phyloP scores from a whole-genome alignment of 2,329 filamentous ascomycete genomes.

The Sclerotinia trifoliorum region DNA sequence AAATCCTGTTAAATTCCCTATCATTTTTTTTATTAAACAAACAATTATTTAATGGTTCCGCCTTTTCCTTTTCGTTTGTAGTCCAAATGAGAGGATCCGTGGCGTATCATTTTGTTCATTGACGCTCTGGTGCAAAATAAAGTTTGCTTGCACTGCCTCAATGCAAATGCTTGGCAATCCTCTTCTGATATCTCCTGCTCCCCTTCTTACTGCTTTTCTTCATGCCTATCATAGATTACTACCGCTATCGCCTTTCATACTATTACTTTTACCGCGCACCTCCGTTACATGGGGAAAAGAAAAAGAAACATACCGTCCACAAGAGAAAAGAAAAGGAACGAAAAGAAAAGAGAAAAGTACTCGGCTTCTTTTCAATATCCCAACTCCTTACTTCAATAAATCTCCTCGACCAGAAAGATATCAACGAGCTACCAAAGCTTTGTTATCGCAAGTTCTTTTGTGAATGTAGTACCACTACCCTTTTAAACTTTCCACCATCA shows the following conservation, averaged over 20 bases:
- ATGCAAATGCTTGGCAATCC: slow-evolving; percentile 15
- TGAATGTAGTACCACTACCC: background rate
- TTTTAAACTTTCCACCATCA: background rate
- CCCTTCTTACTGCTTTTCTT: background rate
- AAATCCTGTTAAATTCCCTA: background rate
- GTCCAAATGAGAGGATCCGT: background rate
- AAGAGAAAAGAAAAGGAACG: background rate
- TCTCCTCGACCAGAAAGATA: background rate
- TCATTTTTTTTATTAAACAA: background rate
- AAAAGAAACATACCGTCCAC: background rate
- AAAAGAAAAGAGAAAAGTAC: background rate
- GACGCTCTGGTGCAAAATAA: slow-evolving; percentile 14
- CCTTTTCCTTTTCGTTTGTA: slow-evolving; percentile 3
- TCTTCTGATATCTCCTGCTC: background rate
- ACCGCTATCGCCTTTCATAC: background rate
- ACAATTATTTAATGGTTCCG: background rate
- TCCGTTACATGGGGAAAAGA: background rate
- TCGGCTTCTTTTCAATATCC: background rate
- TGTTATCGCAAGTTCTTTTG: slow-evolving; percentile 1
- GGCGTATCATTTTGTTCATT: slow-evolving; percentile 1
- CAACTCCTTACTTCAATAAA: background rate
- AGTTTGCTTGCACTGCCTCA: slow-evolving; percentile 23
- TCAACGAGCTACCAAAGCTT: background rate
- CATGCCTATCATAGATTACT: background rate
- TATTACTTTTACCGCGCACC: background rate